A percentile compares a stretch with the other conserved stretches of the same genome.
Conservation (phyloP, 1,139 yeast species). For the Taphrina sp. region DNA sequence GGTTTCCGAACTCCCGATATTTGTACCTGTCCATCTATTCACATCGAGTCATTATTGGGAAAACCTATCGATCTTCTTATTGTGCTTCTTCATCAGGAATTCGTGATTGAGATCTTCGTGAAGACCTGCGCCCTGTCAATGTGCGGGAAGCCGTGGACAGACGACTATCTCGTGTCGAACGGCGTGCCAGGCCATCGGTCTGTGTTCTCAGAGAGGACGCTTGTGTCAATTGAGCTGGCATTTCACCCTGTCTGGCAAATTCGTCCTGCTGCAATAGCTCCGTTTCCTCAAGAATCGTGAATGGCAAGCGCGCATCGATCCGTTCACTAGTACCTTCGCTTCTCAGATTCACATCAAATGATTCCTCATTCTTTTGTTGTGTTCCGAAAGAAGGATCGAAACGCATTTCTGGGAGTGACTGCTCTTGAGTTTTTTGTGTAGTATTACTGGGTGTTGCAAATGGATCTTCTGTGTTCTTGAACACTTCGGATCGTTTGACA, state of each 20-base stretch:
- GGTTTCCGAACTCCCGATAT: too few species aligned
- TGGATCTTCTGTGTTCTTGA: neutral
- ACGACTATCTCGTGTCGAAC: neutral
- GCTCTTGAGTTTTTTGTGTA: too few species aligned
- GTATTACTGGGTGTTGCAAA: neutral
- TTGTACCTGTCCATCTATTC: too few species aligned
- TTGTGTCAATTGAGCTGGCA: neutral
- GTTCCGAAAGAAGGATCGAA: slow-evolving; percentile 28
- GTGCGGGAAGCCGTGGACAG: slow-evolving; percentile 2
- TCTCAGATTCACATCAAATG: slow-evolving; percentile 28
- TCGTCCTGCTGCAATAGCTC: slow-evolving; percentile 18
- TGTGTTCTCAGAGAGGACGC: too few species aligned
- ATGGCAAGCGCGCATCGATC: slow-evolving; percentile 20
- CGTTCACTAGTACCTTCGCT: slow-evolving; percentile 15
- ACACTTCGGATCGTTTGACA: neutral
- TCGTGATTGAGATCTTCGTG: neutral
- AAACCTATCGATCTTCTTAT: neutral
- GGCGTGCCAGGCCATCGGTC: neutral
- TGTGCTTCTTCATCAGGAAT: neutral
- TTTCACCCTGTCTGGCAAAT: neutral
- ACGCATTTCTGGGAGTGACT: too few species aligned
- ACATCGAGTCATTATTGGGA: too few species aligned
- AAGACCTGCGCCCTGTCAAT: slow-evolving; percentile 5
- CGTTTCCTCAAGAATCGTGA: slow-evolving; percentile 17
- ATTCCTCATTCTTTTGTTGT: neutral